Base-by-base conservation (phyloP, 148 eudicot genomes). In the Camellia granthamiana region DNA sequence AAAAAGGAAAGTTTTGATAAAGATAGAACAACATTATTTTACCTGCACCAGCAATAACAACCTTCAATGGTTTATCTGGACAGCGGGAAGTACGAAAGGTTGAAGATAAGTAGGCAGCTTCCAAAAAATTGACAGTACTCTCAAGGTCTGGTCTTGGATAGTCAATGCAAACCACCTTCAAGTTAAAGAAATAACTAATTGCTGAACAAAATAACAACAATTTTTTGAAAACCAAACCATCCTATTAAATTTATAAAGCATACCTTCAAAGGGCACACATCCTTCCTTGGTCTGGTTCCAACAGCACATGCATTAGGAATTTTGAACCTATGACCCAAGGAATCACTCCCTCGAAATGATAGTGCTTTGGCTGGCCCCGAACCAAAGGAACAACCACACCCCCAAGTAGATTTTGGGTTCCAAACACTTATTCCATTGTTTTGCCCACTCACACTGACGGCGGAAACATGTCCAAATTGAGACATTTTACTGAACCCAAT, bases 111-210 rank as follows among this genome's bases (percentile, higher is more conserved):
- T 81, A 82, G 85, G 94, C 98, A 85, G 99, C 99, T 83, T 97
- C 99, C 86, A 94, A 79, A 81, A 80, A 97, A 66, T 88, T 91
- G 46, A 78, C 87, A 5, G 98, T 91, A 79, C 87, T 90, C 2
- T 97, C 99, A 81, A 97, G 92, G 81, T 97, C 98, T 30, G 99
- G 99, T 85, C 99, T 94, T 72, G 99, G 99, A 87, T 88, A 94
- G 83, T 97, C 99, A 23, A 89, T 82, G 83, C 99, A 94, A 61
- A 91, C 95, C 75, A 93, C 98, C 99, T 96, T 79, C 43, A 80
- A 52, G 65, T 60, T 55, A 78, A 74, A n/a, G 11, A 78, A 69
- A 5, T 55, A 59, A 65, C 21, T 41, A 64, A 52, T 19, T 16
- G 44, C 41, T 19, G 16, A 44, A n/a, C 6, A 43, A 4, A 70